phyloP scores from a whole-genome alignment of 441 rosid genomes.

The Euphorbia corollata region DNA sequence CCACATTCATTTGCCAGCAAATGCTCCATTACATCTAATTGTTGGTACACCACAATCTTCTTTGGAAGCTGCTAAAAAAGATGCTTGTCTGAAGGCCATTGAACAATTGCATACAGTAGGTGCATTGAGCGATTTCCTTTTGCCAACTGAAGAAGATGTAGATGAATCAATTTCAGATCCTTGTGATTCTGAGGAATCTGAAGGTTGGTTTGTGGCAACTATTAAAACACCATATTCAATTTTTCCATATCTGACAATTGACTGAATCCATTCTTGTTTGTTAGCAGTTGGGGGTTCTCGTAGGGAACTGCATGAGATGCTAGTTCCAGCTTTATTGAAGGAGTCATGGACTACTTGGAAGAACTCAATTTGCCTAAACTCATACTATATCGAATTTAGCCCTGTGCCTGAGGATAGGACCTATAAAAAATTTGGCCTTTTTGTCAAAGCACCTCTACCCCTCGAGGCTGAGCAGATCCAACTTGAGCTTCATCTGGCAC shows the following conservation, averaged over 20 bases:
- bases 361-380: slow-evolving; percentile 38
- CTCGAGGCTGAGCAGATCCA: slow-evolving; percentile 69
- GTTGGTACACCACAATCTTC: slow-evolving; percentile 55
- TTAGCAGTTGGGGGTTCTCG: slow-evolving; percentile 50
- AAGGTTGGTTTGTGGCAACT: slow-evolving; percentile 42
- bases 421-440: slow-evolving; percentile 75
- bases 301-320: slow-evolving; percentile 71
- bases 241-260: slow-evolving; percentile 9
- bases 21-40: slow-evolving; percentile 68
- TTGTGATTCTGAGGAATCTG: slow-evolving; percentile 32
- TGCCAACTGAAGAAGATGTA: slow-evolving; percentile 42
- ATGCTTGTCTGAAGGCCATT: slow-evolving; percentile 79
- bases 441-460: slow-evolving; percentile 72
- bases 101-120: slow-evolving; percentile 74
- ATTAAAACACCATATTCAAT: slow-evolving; percentile 5
- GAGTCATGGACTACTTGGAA: slow-evolving; percentile 46
- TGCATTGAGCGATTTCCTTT: slow-evolving; percentile 61
- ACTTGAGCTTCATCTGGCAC: slow-evolving; percentile 84
- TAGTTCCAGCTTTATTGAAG: slow-evolving; percentile 57
- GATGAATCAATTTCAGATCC: slow-evolving; percentile 29
- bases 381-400: slow-evolving; percentile 54
- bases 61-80: slow-evolving; percentile 73
- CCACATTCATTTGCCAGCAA: slow-evolving; percentile 63
- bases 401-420: slow-evolving; percentile 77
- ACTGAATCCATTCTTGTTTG: slow-evolving; percentile 21